Conservation (phyloP, 768 basidiomycete genomes). For the Phlebiopsis flavidoalba region DNA sequence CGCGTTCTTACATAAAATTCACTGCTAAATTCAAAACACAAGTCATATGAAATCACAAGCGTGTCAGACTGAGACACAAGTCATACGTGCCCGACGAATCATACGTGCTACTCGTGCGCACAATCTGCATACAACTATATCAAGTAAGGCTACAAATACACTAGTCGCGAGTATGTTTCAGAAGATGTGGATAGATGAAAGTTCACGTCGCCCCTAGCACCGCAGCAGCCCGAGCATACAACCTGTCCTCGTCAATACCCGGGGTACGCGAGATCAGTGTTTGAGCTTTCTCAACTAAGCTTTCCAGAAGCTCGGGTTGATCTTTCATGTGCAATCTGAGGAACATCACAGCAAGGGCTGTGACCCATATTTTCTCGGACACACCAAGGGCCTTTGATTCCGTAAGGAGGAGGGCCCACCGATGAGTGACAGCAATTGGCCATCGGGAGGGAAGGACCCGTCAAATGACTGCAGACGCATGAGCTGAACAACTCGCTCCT, state of each 20-base stretch:
- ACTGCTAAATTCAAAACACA: too few relatives aligned
- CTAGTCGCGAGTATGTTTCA: too few relatives aligned
- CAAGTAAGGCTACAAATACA: too few relatives aligned
- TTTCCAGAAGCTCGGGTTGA: slow-evolving; percentile 37
- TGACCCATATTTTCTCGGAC: slow-evolving; percentile 37
- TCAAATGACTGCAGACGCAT: slow-evolving; percentile 38
- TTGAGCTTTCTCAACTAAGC: slow-evolving; percentile 36
- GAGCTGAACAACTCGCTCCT: slow-evolving; percentile 16
- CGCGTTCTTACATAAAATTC: too few relatives aligned
- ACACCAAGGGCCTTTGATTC: not conserved
- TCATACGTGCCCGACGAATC: too few relatives aligned
- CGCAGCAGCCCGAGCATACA: not conserved
- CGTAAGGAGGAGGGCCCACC: slow-evolving; percentile 29
- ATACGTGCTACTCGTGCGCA: too few relatives aligned
- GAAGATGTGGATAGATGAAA: too few relatives aligned
- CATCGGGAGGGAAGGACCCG: slow-evolving; percentile 39
- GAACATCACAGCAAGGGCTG: slow-evolving; percentile 42
- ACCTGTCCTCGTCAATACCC: not conserved
- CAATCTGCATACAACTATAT: too few relatives aligned
- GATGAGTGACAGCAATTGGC: slow-evolving; percentile 29
- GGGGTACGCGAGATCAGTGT: not conserved
- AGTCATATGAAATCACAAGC: too few relatives aligned
- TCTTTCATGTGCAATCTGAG: slow-evolving; percentile 33
- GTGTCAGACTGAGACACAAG: too few relatives aligned
- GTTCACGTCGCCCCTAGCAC: too few relatives aligned